phyloP scores from a whole-genome alignment of 805 yeast species.

The Pichia insulana region DNA sequence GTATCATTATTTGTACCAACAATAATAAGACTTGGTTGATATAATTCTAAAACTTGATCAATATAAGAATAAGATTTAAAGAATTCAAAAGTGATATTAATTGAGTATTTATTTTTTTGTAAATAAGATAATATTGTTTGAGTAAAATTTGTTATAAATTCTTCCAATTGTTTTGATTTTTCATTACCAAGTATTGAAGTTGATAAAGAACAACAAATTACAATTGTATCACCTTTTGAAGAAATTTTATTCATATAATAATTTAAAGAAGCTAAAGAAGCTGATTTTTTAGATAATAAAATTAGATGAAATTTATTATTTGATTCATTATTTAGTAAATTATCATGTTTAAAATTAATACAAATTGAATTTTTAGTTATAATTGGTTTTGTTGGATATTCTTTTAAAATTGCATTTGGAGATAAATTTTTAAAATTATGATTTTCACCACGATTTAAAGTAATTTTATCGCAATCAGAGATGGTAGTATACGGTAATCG shows the following conservation, averaged over 20 bases:
- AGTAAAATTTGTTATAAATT: slow-evolving; percentile 29
- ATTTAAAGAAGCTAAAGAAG: slow-evolving; percentile 70
- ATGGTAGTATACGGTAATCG: slow-evolving; percentile 11
- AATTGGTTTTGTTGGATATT: slow-evolving; percentile 29
- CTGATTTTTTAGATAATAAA: slow-evolving; percentile 54
- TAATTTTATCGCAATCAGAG: slow-evolving; percentile 11
- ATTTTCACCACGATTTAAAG: slow-evolving; percentile 6
- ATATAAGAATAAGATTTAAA: slow-evolving; percentile 41
- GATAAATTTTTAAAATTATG: slow-evolving; percentile 10
- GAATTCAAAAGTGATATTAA: slow-evolving; percentile 49
- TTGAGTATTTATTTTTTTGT: slow-evolving; percentile 25
- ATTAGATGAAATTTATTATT: slow-evolving; percentile 31
- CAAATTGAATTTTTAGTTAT: slow-evolving; percentile 26
- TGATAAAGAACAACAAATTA: slow-evolving; percentile 33
- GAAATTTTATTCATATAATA: slow-evolving; percentile 46
- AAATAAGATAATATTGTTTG: slow-evolving; percentile 29
- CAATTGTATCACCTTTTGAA: slow-evolving; percentile 55
- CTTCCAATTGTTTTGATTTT: slow-evolving; percentile 15
- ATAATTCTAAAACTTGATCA: slow-evolving; percentile 45
- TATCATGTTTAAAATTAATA: slow-evolving; percentile 37
- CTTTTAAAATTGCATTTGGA: slow-evolving; percentile 13
- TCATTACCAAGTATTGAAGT: slow-evolving; percentile 11
- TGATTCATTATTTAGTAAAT: slow-evolving; percentile 17
- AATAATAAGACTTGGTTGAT: slow-evolving; percentile 49
- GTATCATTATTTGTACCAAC: slow-evolving; percentile 28